Evolutionary conservation across 2,329 filamentous ascomycete species (phyloP).

Genomic region (Aphanoascus verrucosus): DNA sequence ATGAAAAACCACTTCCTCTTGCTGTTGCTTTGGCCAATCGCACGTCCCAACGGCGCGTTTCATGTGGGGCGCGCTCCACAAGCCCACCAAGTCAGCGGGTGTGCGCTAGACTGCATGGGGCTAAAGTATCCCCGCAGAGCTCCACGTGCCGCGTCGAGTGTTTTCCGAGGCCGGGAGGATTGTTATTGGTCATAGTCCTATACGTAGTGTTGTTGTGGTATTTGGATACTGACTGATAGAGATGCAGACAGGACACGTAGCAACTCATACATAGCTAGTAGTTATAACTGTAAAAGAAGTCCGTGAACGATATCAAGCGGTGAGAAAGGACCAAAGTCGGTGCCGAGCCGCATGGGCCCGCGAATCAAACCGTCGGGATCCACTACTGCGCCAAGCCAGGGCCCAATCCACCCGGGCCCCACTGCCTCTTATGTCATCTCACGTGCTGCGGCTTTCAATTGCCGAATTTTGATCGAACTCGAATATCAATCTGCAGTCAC

Average conservation of each 20-base stretch:
- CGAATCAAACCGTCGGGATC: background rate
- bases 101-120: background rate
- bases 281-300: too few species aligned
- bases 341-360: background rate
- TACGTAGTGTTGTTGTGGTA: too few species aligned
- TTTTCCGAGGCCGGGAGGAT: too few species aligned
- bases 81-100: background rate
- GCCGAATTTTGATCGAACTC: too few species aligned
- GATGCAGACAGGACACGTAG: too few species aligned
- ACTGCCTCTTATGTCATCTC: background rate
- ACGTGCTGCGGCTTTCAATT: background rate
- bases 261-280: too few species aligned
- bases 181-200: background rate
- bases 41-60: background rate
- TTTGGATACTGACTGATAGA: too few species aligned
- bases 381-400: background rate
- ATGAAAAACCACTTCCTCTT: background rate
- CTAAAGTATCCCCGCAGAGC: slow-evolving; percentile 3
- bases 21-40: slow-evolving; percentile 3
- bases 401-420: too few species aligned
- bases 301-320: too few species aligned
- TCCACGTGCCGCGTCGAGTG: too few species aligned
- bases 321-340: too few species aligned
- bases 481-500: background rate
- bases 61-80: background rate